These are phyloP conservation scores for Fomitopsis serialis DNA, from an alignment of 768 basidiomycete genomes.

Conservation along the genomic window DNA sequence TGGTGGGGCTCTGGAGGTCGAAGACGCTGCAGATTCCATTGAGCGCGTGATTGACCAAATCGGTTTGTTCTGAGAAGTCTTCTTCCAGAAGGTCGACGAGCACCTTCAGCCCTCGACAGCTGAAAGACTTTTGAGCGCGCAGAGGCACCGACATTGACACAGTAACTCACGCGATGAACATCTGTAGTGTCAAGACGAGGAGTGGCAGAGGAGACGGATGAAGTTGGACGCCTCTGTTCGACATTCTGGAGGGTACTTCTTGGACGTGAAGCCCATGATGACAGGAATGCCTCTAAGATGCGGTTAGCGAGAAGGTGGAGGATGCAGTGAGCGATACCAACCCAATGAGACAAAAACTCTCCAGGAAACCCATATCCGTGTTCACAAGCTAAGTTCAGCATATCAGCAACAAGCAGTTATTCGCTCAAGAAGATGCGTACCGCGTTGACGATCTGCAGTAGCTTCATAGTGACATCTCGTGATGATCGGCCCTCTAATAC, in stretches of 20 bases:
- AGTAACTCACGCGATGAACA: conserved; percentile 92
- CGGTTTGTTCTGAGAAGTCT: conserved; percentile 87
- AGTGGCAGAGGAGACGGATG: conserved; percentile 86
- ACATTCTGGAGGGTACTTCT: conserved; percentile 90
- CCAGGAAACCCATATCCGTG: conserved; percentile 77
- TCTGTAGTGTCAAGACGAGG: conserved; percentile 90
- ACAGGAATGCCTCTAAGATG: conserved; percentile 80
- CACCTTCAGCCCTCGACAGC: conserved; percentile 91
- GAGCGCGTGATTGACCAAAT: conserved; percentile 87
- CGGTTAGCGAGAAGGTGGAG: conserved; percentile 1
- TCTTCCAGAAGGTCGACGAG: conserved; percentile 96
- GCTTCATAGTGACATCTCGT: conserved; percentile 77
- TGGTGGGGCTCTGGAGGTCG: conserved; percentile 92
- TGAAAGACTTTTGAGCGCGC: conserved; percentile 23
- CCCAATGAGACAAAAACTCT: conserved; percentile 94
- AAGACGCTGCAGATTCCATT: conserved; percentile 95
- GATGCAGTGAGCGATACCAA: conserved; percentile 24
- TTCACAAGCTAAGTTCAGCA: conserved; percentile 35
- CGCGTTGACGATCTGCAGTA: conserved; percentile 86
- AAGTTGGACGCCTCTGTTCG: conserved; percentile 94
- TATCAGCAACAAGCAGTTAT: background rate
- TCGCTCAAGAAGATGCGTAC: conserved; percentile 31
- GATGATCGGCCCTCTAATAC: conserved; percentile 85
- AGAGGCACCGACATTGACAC: background rate
- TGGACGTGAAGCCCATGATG: conserved; percentile 93